Evolutionary conservation across 2,329 filamentous ascomycete species (phyloP).

Genomic region (Claviceps africana): DNA sequence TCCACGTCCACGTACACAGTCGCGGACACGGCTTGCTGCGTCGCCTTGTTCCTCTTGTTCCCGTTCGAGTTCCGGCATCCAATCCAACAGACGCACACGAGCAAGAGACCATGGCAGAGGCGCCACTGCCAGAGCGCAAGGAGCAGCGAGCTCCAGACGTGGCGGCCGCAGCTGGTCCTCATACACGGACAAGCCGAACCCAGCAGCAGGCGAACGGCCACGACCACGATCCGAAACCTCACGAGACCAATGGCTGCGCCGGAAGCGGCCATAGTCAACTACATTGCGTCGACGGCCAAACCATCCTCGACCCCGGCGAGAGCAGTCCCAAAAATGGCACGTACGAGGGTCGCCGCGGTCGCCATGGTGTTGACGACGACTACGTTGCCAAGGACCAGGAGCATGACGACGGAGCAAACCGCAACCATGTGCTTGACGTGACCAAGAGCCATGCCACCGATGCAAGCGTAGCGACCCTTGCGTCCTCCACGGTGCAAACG

Average conservation of each 20-base stretch:
- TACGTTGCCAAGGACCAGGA: slow-evolving; percentile 9
- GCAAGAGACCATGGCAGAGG: slow-evolving; percentile 13
- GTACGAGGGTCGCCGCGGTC: slow-evolving; percentile 8
- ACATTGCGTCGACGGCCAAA: background rate
- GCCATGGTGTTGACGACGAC: slow-evolving; percentile 4
- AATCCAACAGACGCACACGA: background rate
- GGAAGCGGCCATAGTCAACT: background rate
- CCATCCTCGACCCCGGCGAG: background rate
- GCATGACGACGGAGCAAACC: slow-evolving; percentile 3
- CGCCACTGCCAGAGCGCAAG: slow-evolving; percentile 10
- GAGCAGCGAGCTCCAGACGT: slow-evolving; percentile 15
- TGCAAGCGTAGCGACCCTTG: slow-evolving; percentile 33
- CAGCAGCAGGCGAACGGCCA: background rate
- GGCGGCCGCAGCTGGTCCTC: slow-evolving; percentile 10
- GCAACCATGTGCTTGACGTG: slow-evolving; percentile 8
- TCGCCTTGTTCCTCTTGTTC: background rate
- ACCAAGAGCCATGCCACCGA: slow-evolving; percentile 41
- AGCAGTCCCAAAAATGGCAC: slow-evolving; percentile 2
- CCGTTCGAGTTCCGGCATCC: background rate
- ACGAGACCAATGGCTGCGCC: background rate
- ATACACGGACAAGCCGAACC: background rate
- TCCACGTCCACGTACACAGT: background rate
- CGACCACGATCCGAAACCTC: background rate
- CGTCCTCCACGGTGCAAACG: slow-evolving; percentile 19
- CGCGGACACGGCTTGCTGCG: background rate